phyloP scores from a whole-genome alignment of 2,329 filamentous ascomycete species.

The Alternaria solani region DNA sequence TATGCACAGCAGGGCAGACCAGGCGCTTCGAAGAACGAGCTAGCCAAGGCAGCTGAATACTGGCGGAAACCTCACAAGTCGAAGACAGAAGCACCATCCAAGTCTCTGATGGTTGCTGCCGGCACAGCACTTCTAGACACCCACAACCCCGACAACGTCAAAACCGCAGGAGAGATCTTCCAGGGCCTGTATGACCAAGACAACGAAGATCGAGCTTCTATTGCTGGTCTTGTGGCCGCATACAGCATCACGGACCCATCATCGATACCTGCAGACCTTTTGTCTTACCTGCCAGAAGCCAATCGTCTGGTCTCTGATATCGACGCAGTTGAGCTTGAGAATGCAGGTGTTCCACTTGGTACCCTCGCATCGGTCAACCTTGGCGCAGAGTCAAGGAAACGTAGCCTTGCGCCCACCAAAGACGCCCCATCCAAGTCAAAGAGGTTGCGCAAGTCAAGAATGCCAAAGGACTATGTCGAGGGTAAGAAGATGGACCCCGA shows the following conservation, averaged over 20 bases:
- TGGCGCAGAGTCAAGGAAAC: constrained; percentile 50
- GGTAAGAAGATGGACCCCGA: constrained; percentile 86
- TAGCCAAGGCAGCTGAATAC: constrained; percentile 80
- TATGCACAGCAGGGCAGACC: constrained; percentile 80
- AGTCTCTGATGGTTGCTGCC: constrained; percentile 75
- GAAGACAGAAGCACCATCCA: constrained; percentile 51
- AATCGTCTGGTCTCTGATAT: constrained; percentile 67
- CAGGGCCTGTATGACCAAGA: constrained; percentile 72
- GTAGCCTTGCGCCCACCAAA: constrained; percentile 47
- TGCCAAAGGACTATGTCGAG: constrained; percentile 78
- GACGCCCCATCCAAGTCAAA: constrained; percentile 62
- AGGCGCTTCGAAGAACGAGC: constrained; percentile 72
- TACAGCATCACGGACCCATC: constrained; percentile 69
- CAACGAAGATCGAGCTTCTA: constrained; percentile 71
- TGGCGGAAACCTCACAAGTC: constrained; percentile 71
- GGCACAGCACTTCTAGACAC: constrained; percentile 85
- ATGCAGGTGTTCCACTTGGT: constrained; percentile 68
- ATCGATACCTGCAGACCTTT: constrained; percentile 62
- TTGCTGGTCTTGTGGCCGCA: constrained; percentile 86
- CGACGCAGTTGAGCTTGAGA: constrained; percentile 69
- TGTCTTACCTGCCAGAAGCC: constrained; percentile 67
- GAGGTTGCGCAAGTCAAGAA: constrained; percentile 65
- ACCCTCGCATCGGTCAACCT: constrained; percentile 43
- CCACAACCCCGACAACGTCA: constrained; percentile 71
- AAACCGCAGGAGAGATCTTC: constrained; percentile 80